Evolutionary conservation across 805 yeast species (phyloP).

Genomic region (Suhomyces kilbournensis): DNA sequence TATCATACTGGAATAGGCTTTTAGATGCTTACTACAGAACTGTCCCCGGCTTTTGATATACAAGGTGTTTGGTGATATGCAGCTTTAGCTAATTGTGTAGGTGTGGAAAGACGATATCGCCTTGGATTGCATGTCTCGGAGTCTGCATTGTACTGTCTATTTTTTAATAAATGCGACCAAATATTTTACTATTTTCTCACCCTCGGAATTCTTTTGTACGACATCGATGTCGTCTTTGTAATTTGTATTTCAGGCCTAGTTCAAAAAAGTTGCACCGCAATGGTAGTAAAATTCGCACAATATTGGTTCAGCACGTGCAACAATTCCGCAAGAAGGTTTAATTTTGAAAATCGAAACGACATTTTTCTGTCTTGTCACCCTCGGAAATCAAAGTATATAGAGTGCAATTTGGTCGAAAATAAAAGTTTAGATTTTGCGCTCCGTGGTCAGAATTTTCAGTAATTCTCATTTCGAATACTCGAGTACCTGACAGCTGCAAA

Average conservation of each 20-base stretch:
- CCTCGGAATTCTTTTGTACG: too few relatives aligned
- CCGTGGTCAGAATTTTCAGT: not conserved
- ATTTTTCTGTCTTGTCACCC: too few relatives aligned
- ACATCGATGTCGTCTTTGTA: too few relatives aligned
- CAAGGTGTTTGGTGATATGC: not conserved
- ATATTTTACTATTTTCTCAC: too few relatives aligned
- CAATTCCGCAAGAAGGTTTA: too few relatives aligned
- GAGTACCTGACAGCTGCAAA: not conserved
- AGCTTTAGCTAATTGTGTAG: not conserved
- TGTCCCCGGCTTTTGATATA: not conserved
- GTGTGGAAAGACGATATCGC: not conserved
- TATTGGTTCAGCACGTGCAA: too few relatives aligned
- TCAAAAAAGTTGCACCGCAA: too few relatives aligned
- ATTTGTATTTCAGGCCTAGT: too few relatives aligned
- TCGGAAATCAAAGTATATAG: too few relatives aligned
- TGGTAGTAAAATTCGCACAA: too few relatives aligned
- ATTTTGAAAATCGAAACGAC: too few relatives aligned
- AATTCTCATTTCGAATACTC: not conserved
- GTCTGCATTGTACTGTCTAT: not conserved
- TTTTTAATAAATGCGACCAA: too few relatives aligned
- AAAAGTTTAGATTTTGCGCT: not conserved
- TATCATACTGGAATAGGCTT: not conserved
- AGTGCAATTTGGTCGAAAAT: not conserved
- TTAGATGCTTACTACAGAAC: not conserved
- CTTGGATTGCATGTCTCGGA: not conserved